phyloP scores from a whole-genome alignment of 208 protist genomes.

The Strigomonas galati region DNA sequence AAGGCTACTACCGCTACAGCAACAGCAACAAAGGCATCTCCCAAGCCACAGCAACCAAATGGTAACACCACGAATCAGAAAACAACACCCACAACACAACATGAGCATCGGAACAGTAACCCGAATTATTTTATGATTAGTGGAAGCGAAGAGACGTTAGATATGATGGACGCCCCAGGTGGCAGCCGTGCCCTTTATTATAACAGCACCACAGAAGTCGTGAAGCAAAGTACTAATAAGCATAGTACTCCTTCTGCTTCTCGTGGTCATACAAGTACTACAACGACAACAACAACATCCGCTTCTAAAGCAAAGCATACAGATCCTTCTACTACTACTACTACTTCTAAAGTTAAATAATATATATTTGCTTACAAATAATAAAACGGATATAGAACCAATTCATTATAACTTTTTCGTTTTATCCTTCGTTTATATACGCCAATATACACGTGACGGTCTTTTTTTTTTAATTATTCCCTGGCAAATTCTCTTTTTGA shows the following conservation, averaged over 20 bases:
- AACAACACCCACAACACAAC: background rate
- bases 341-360: too few species aligned
- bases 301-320: background rate
- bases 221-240: too few species aligned
- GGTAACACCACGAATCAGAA: background rate
- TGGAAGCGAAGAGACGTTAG: too few species aligned
- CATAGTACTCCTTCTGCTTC: background rate
- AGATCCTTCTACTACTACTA: slow-evolving; percentile 4
- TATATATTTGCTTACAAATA: too few species aligned
- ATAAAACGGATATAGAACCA: slow-evolving; percentile 2
- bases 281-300: too few species aligned
- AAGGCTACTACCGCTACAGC: background rate
- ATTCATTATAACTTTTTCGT: background rate
- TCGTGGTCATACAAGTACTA: too few species aligned
- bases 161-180: background rate
- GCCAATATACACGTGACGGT: background rate
- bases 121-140: too few species aligned
- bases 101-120: too few species aligned
- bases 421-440: too few species aligned
- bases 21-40: background rate
- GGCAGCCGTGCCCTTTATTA: background rate
- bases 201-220: too few species aligned
- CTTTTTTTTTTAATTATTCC: slow-evolving; percentile 3
- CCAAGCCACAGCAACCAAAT: background rate
- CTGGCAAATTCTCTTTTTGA: background rate